Evolutionary conservation across 345 rosid genomes (phyloP).

Genomic region (Melaleuca alternifolia): DNA sequence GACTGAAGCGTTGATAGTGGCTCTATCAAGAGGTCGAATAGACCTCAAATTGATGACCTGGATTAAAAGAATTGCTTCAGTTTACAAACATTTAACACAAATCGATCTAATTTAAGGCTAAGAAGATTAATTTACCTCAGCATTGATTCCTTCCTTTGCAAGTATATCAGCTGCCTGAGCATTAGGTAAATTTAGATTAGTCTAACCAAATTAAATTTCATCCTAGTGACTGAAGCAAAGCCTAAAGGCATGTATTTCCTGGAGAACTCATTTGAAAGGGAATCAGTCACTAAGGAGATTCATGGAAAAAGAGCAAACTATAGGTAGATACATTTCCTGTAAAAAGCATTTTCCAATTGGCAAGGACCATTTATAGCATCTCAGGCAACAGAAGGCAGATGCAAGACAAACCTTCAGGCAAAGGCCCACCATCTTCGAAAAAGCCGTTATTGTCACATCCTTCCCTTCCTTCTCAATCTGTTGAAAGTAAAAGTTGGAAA

Average conservation of each 20-base stretch:
- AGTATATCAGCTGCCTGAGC: conserved; percentile 90
- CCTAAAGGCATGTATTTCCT: background rate
- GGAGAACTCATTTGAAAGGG: background rate
- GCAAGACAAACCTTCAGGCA: conserved; percentile 60
- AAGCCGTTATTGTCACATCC: conserved; percentile 79
- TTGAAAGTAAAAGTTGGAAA: background rate
- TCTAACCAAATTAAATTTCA: background rate
- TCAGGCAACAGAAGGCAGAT: background rate
- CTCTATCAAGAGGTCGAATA: conserved; percentile 88
- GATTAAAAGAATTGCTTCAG: background rate
- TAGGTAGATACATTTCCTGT: background rate
- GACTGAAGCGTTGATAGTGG: conserved; percentile 78
- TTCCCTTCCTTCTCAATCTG: conserved; percentile 96
- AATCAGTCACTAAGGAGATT: background rate
- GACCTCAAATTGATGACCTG: conserved; percentile 93
- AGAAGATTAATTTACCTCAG: conserved; percentile 49
- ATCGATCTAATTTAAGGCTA: background rate
- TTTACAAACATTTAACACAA: background rate
- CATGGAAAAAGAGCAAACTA: background rate
- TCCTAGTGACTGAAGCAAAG: background rate
- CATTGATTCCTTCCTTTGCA: conserved; percentile 85
- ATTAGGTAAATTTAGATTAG: conserved; percentile 1
- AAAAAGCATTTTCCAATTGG: background rate
- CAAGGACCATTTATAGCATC: background rate
- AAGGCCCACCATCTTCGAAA: conserved; percentile 83